Percentiles rank a stretch among this genome's conserved stretches.
These are phyloP conservation scores for Cordyceps cicadae DNA, from an alignment of 2,329 filamentous ascomycete genomes.

Conservation along the genomic window DNA sequence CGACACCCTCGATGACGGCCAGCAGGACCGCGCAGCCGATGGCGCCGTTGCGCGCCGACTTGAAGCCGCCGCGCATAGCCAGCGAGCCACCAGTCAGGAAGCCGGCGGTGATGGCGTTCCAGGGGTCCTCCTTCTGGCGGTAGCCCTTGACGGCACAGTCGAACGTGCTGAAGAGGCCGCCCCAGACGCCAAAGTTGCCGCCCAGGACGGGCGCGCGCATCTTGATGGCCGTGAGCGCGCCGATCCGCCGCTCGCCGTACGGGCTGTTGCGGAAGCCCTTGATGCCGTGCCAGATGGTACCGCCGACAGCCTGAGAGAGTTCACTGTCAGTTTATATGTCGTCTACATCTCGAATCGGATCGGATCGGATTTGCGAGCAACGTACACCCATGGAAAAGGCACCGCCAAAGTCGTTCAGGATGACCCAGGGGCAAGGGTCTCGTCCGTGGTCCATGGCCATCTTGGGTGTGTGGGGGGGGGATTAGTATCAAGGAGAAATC, in stretches of 20 bases:
- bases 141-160: slow-evolving; percentile 95
- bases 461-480: background rate
- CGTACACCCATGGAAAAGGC: slow-evolving; percentile 94
- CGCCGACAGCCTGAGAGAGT: slow-evolving; percentile 54
- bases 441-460: slow-evolving; percentile 79
- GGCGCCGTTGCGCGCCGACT: slow-evolving; percentile 87
- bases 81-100: slow-evolving; percentile 94
- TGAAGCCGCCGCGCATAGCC: slow-evolving; percentile 83
- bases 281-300: slow-evolving; percentile 90
- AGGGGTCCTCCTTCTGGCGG: slow-evolving; percentile 94
- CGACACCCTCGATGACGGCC: slow-evolving; percentile 94
- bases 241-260: slow-evolving; percentile 90
- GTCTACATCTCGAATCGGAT: background rate
- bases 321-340: background rate
- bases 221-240: slow-evolving; percentile 94
- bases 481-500: slow-evolving; percentile 2
- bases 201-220: slow-evolving; percentile 91
- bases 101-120: slow-evolving; percentile 94
- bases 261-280: slow-evolving; percentile 89
- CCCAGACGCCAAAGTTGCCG: slow-evolving; percentile 98
- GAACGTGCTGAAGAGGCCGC: slow-evolving; percentile 89
- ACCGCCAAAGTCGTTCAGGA: slow-evolving; percentile 94
- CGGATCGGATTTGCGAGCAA: background rate
- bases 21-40: slow-evolving; percentile 93
- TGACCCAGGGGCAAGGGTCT: slow-evolving; percentile 95